A percentile compares a stretch with the other conserved stretches of the same genome.
Conservation (phyloP, 805 yeast species). For the Spathaspora sp. region DNA sequence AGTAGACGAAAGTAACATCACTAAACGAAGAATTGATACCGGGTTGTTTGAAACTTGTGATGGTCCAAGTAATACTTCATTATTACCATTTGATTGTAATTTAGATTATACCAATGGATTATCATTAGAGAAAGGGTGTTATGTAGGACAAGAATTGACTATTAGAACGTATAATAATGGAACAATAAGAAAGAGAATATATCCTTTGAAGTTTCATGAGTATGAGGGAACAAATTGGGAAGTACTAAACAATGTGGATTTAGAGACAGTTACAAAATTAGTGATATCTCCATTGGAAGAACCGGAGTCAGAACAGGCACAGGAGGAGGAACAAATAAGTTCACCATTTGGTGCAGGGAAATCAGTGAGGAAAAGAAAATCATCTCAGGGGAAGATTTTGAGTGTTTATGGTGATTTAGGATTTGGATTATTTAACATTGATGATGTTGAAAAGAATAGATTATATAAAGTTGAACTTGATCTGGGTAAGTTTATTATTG, state of each 20-base stretch:
- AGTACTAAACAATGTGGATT: constrained; percentile 10
- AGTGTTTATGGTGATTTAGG: constrained; percentile 59
- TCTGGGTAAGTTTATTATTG: constrained; percentile 28
- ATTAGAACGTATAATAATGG: constrained; percentile 85
- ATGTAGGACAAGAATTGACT: constrained; percentile 93
- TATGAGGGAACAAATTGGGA: not conserved
- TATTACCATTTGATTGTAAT: constrained; percentile 79
- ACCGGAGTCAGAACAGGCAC: constrained; percentile 5
- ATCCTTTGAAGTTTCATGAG: constrained; percentile 52
- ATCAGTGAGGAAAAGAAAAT: constrained; percentile 28
- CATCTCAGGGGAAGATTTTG: constrained; percentile 59
- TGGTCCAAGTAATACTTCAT: constrained; percentile 22
- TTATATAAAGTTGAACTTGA: constrained; percentile 24
- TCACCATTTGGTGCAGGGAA: constrained; percentile 41
- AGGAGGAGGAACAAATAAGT: constrained; percentile 6
- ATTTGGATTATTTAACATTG: constrained; percentile 52
- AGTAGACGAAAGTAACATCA: constrained; percentile 57
- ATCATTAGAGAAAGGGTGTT: constrained; percentile 90
- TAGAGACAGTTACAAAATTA: constrained; percentile 11
- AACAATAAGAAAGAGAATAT: constrained; percentile 73
- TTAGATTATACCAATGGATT: constrained; percentile 79
- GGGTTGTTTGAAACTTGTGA: constrained; percentile 39
- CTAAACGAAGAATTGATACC: constrained; percentile 37
- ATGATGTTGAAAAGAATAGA: constrained; percentile 43
- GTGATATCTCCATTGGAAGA: constrained; percentile 19